A percentile compares a stretch with the other conserved stretches of the same genome.
Evolutionary conservation across 2,329 filamentous ascomycete genomes (phyloP).

Genomic region (Alternaria incomplexa): DNA sequence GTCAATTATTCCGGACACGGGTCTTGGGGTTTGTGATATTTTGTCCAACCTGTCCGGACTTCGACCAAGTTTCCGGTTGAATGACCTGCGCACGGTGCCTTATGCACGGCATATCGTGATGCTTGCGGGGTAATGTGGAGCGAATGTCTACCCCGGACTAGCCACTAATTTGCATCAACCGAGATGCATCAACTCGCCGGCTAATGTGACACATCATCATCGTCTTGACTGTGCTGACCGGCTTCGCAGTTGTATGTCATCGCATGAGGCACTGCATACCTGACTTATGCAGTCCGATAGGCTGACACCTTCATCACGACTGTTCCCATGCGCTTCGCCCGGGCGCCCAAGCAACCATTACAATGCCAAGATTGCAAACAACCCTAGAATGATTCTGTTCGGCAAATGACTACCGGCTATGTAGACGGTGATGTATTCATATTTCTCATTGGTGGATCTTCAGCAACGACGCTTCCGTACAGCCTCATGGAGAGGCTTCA

Average conservation of each 20-base stretch:
- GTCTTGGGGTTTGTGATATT: not conserved
- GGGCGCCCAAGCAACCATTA: not conserved
- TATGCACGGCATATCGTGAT: not conserved
- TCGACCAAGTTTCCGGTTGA: not conserved
- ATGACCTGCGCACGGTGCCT: not conserved
- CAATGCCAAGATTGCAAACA: not conserved
- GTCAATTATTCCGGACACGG: not conserved
- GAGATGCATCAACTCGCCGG: not conserved
- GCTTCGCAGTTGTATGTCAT: not conserved
- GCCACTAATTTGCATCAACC: conserved; percentile 3
- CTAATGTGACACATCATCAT: not conserved
- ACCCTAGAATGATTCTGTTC: not conserved
- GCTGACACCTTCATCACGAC: not conserved
- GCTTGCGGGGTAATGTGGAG: conserved; percentile 8
- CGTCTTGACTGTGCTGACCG: not conserved
- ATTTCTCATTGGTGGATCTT: not conserved
- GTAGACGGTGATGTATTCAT: not conserved
- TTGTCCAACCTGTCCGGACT: not conserved
- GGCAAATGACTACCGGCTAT: not conserved
- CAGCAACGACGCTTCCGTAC: not conserved
- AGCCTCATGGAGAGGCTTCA: not conserved
- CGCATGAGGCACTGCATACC: too few species aligned
- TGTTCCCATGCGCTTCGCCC: not conserved
- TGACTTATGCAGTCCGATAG: not conserved
- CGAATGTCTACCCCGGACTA: conserved; percentile 5